Evolutionary conservation across 768 basidiomycete genomes (phyloP).

Genomic region (Auricularia heimuer): DNA sequence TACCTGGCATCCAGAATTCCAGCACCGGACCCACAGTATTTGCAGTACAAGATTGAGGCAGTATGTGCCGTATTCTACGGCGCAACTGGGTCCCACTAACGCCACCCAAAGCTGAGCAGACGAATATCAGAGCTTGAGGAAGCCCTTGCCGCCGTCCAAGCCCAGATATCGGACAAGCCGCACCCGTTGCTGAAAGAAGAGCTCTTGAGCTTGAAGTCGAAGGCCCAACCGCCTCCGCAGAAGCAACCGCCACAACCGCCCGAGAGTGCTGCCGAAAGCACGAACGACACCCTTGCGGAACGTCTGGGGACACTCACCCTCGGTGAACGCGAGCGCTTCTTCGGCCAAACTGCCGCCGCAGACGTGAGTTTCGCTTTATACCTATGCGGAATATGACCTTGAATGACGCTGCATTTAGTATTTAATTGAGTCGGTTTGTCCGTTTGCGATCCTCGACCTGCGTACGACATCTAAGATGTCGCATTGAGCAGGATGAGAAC

Average conservation of each 20-base stretch:
- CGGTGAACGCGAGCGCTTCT: neutral
- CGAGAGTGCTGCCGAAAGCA: neutral
- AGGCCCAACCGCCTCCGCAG: neutral
- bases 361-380: neutral
- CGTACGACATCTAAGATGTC: neutral
- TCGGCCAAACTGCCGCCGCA: neutral
- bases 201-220: constrained; percentile 63
- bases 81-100: neutral
- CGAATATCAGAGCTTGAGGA: constrained; percentile 51
- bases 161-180: constrained; percentile 32
- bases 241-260: neutral
- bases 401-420: neutral
- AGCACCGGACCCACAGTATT: neutral
- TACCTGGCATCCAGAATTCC: neutral
- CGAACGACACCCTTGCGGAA: neutral
- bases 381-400: neutral
- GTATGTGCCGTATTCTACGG: neutral
- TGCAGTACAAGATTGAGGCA: neutral
- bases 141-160: constrained; percentile 49
- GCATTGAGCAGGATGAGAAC: neutral
- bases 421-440: neutral
- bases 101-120: neutral
- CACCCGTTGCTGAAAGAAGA: constrained; percentile 68
- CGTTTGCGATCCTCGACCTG: neutral
- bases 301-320: neutral